Evolutionary conservation across 23 red algal genomes (phyloP), one percentile per base, ranked within the genome.

Genomic region (Gracilariopsis chorda): DNA sequence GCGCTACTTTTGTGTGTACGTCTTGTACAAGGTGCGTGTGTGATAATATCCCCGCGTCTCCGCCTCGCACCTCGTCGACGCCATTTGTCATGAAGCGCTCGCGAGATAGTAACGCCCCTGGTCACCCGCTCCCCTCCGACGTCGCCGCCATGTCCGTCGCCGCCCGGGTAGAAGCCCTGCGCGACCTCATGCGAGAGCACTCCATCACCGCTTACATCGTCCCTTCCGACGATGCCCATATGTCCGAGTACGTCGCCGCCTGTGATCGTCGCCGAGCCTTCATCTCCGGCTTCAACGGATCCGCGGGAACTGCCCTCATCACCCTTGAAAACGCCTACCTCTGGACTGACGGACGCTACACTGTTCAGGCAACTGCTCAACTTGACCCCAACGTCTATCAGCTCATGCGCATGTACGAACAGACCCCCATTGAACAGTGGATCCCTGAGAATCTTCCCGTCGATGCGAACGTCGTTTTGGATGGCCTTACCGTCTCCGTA

Each of bases 321-420:
- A 95, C 93, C 9, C 42, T 30, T 2, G 52, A 90, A n/a, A 45
- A 57, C 12, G 96, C 96, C 8, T 84, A 68, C 20, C 84, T 87
- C 52, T 98, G 90, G 87, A 98, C 96, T 7, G 96, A 98, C 78
- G 93, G 96, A 13, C 81, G 96, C 60, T 98, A 98, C 67, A 95
- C 95, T 88, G 58, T 98, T 63, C 96, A 98, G 82, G 96, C 96
- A 4, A 78, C 65, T 13, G 51, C 48, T 21, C 87, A 98, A 72
- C 68, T 98, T 28, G 77, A 80, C 24, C 24, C 45, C 8, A 67
- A 81, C 21, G 82, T 97, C 28, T 98, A 84, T 82, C 90, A 88
- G 85, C 78, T 98, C 68, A 98, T 95, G 92, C 68, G 80, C 33
- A 86, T 88, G 52, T 71, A 88, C 19, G 74, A 79, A 16, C 63